Percentiles rank a stretch among this genome's conserved stretches.
Conservation (phyloP, 2,329 filamentous ascomycete genomes). For the Aspergillus carbonarius region DNA sequence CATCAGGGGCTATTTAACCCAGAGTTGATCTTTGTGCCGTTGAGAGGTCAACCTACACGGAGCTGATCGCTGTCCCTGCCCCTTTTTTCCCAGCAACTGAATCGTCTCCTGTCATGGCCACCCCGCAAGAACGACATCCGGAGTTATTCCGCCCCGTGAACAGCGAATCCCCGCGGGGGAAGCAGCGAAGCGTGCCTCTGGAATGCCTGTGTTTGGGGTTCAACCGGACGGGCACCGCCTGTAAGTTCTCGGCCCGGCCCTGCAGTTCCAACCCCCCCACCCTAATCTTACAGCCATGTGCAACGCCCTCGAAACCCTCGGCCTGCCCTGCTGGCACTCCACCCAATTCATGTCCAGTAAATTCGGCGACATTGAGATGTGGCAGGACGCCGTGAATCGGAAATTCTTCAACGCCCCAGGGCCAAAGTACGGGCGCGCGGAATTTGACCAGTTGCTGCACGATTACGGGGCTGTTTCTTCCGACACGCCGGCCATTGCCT, state of each 20-base stretch:
- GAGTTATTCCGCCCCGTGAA: conserved; percentile 1
- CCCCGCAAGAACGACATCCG: conserved; percentile 1
- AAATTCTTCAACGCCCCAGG: conserved; percentile 55
- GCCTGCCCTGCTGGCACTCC: conserved; percentile 10
- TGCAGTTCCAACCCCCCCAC: neutral
- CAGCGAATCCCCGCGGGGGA: neutral
- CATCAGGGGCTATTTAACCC: no score
- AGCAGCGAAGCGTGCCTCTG: neutral
- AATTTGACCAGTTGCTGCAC: conserved; percentile 7
- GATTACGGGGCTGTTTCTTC: conserved; percentile 13
- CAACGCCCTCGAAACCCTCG: conserved; percentile 12
- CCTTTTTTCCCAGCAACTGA: no score
- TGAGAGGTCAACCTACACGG: no score
- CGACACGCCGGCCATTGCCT: conserved; percentile 19
- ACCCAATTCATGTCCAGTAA: conserved; percentile 1
- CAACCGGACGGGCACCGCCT: conserved; percentile 9
- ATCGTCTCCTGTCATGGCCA: neutral
- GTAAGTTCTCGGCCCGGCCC: neutral
- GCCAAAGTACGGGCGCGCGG: conserved; percentile 20
- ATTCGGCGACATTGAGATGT: conserved; percentile 42
- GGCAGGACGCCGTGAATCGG: conserved; percentile 61
- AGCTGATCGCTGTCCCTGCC: no score
- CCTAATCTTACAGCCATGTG: conserved; percentile 11
- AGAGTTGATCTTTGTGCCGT: no score
- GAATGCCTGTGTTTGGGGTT: neutral